Percentiles rank a stretch among this genome's conserved stretches.
Conservation (phyloP, 106 monocot species). For the Ottelia alismoides region DNA sequence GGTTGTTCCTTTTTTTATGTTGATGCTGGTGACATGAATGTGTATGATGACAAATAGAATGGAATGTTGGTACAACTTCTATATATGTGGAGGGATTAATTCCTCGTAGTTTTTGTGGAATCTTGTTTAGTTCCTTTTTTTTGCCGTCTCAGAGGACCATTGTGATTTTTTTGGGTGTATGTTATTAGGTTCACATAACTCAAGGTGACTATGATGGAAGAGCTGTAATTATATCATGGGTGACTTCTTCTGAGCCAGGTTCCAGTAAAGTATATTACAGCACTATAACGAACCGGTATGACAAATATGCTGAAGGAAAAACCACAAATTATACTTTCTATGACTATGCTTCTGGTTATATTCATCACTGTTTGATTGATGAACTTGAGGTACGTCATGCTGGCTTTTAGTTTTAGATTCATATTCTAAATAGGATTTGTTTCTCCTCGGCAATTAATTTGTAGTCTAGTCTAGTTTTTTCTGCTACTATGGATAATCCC, state of each 20-base stretch:
- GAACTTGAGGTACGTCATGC: constrained; percentile 48
- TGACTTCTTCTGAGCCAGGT: constrained; percentile 51
- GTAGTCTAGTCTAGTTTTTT: no score
- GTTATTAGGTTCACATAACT: no score
- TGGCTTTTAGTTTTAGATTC: no score
- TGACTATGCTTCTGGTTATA: constrained; percentile 70
- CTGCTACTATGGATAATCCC: no score
- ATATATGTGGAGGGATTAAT: no score
- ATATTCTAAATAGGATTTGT: no score
- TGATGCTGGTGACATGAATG: no score
- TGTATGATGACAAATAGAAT: no score
- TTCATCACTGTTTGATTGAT: constrained; percentile 74
- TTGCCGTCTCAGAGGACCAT: background rate
- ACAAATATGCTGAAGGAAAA: constrained; percentile 48
- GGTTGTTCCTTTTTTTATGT: no score
- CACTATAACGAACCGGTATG: constrained; percentile 27
- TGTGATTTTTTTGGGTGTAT: constrained; percentile 42
- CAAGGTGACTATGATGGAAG: constrained; percentile 93
- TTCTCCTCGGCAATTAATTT: no score
- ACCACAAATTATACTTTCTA: constrained; percentile 65
- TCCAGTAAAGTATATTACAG: constrained; percentile 54
- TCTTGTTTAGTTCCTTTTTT: background rate
- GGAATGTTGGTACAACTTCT: no score
- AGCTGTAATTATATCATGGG: constrained; percentile 87
- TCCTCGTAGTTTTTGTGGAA: no score